A percentile compares a stretch with the other conserved stretches of the same genome.
Conservation (phyloP, 805 yeast genomes). For the Peterozyma xylosa region DNA sequence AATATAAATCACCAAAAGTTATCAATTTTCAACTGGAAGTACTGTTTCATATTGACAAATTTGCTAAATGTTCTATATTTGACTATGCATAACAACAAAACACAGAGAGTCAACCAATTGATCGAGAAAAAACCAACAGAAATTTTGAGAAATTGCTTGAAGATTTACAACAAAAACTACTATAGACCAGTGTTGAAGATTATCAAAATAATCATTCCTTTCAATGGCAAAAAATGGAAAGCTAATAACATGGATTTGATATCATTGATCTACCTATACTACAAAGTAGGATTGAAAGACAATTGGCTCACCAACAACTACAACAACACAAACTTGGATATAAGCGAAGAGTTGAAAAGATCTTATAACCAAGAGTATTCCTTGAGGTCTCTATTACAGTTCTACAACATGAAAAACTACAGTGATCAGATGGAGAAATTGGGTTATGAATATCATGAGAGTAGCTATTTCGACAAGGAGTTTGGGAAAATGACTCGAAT, state of each 20-base stretch:
- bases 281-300: slow-evolving; percentile 66
- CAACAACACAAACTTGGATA: slow-evolving; percentile 63
- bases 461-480: slow-evolving; percentile 35
- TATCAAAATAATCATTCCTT: slow-evolving; percentile 75
- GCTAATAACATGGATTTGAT: slow-evolving; percentile 88
- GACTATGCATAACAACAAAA: slow-evolving; percentile 50
- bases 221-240: slow-evolving; percentile 92
- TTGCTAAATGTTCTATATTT: slow-evolving; percentile 49
- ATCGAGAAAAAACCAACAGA: slow-evolving; percentile 61
- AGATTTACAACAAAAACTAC: slow-evolving; percentile 53
- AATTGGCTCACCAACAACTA: slow-evolving; percentile 89
- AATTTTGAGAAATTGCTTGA: slow-evolving; percentile 45
- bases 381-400: slow-evolving; percentile 67
- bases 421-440: slow-evolving; percentile 41
- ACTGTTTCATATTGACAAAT: slow-evolving; percentile 40
- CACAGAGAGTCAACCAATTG: slow-evolving; percentile 64
- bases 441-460: slow-evolving; percentile 41
- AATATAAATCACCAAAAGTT: slow-evolving; percentile 14
- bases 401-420: slow-evolving; percentile 61
- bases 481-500: slow-evolving; percentile 18
- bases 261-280: slow-evolving; percentile 75
- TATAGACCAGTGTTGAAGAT: slow-evolving; percentile 67
- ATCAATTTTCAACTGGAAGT: slow-evolving; percentile 22
- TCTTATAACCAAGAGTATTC: slow-evolving; percentile 85
- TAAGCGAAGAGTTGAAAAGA: slow-evolving; percentile 65